Percentiles rank a stretch among this genome's conserved stretches.
These are phyloP conservation scores for Leavenworthia alabamica DNA, from an alignment of 345 rosid species.

Conservation along the genomic window DNA sequence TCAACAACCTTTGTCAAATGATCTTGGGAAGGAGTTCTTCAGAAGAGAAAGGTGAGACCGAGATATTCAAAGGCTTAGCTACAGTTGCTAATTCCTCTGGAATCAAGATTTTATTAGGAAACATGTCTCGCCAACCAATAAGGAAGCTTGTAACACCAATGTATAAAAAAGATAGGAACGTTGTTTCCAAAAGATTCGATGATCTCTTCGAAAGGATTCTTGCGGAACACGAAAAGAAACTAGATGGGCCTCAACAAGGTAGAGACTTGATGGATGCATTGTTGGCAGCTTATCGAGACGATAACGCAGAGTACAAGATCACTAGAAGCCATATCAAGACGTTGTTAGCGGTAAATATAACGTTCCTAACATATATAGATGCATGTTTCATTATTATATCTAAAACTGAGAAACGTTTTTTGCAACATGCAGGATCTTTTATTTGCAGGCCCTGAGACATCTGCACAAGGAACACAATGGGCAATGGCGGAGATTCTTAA, in stretches of 20 bases:
- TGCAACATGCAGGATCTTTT: slow-evolving; percentile 41
- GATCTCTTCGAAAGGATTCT: slow-evolving; percentile 52
- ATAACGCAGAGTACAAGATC: slow-evolving; percentile 47
- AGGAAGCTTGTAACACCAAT: slow-evolving; percentile 26
- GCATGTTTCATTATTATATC: background rate
- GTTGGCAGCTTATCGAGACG: slow-evolving; percentile 46
- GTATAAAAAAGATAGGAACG: slow-evolving; percentile 37
- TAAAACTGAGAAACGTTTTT: background rate
- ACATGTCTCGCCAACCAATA: background rate
- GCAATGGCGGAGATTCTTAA: slow-evolving; percentile 54
- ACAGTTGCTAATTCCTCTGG: background rate
- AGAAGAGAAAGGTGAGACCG: slow-evolving; percentile 4
- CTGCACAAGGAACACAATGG: slow-evolving; percentile 47
- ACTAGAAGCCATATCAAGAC: slow-evolving; percentile 58
- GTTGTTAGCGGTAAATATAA: slow-evolving; percentile 47
- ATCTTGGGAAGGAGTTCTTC: slow-evolving; percentile 25
- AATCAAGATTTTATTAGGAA: background rate
- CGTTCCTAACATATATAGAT: background rate
- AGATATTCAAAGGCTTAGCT: background rate
- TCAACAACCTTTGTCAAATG: slow-evolving; percentile 33
- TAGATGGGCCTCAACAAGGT: background rate
- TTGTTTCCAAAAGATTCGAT: slow-evolving; percentile 38
- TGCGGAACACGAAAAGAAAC: slow-evolving; percentile 41
- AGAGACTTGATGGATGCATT: slow-evolving; percentile 48
- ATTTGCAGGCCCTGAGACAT: slow-evolving; percentile 47